Conservation (phyloP, 2,329 filamentous ascomycete genomes). For the Apiospora aurea region DNA sequence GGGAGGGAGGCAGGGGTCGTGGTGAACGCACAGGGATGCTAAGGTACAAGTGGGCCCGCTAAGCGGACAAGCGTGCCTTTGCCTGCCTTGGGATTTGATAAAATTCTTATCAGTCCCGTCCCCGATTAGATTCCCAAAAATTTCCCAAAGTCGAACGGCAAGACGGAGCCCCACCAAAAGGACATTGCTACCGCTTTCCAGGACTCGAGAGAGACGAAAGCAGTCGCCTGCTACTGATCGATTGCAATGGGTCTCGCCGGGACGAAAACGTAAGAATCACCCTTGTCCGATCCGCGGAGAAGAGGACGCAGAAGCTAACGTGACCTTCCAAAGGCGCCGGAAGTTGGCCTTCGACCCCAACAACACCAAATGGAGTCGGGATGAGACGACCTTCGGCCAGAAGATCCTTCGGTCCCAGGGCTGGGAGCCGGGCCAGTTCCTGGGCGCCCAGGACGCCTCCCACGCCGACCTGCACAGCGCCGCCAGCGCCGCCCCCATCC, state of each 20-base stretch:
- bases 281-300: background rate
- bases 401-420: slow-evolving; percentile 87
- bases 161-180: slow-evolving; percentile 21
- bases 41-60: background rate
- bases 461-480: slow-evolving; percentile 80
- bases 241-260: slow-evolving; percentile 71
- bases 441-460: slow-evolving; percentile 78
- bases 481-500: slow-evolving; percentile 85
- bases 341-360: slow-evolving; percentile 93
- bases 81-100: background rate
- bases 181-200: background rate
- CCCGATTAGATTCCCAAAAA: slow-evolving; percentile 17
- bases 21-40: background rate
- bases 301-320: background rate
- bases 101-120: slow-evolving; percentile 5
- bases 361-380: slow-evolving; percentile 90
- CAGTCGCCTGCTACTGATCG: slow-evolving; percentile 5
- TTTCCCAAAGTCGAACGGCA: slow-evolving; percentile 15
- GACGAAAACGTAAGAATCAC: slow-evolving; percentile 64
- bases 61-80: slow-evolving; percentile 3
- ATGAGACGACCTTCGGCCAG: slow-evolving; percentile 85
- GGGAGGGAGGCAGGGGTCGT: background rate
- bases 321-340: slow-evolving; percentile 45
- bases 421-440: slow-evolving; percentile 84
- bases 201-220: background rate